Evolutionary conservation across 441 rosid genomes (phyloP).

Genomic region (Corymbia citriodora): DNA sequence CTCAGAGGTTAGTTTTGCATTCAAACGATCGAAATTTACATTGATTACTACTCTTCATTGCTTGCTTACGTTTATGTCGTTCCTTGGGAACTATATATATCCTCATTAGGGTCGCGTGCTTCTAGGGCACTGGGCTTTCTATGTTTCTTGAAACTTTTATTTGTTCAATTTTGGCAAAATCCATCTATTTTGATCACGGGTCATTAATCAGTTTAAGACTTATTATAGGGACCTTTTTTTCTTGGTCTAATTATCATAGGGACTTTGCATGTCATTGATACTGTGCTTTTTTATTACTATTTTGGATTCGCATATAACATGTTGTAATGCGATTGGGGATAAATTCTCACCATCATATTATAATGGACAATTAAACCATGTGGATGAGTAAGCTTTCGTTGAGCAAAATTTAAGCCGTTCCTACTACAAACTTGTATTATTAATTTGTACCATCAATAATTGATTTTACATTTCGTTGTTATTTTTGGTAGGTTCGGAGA

Average conservation of each 20-base stretch:
- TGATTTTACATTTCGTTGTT: too few species aligned
- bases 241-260: too few species aligned
- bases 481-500: neutral
- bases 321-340: neutral
- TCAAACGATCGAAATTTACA: too few species aligned
- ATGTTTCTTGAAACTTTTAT: neutral
- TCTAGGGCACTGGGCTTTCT: fast-evolving
- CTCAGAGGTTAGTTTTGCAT: neutral
- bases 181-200: too few species aligned
- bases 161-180: too few species aligned
- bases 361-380: neutral
- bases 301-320: neutral
- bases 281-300: neutral
- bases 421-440: neutral
- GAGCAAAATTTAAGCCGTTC: neutral
- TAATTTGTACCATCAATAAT: neutral
- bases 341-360: neutral
- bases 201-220: too few species aligned
- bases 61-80: neutral
- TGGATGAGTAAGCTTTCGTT: neutral
- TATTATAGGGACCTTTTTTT: too few species aligned
- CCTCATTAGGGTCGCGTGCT: neutral
- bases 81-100: neutral
- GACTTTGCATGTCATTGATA: neutral
- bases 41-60: neutral